Evolutionary conservation across 192 early-diverging fungal species (phyloP).

Genomic region (Kappamyces sp.): DNA sequence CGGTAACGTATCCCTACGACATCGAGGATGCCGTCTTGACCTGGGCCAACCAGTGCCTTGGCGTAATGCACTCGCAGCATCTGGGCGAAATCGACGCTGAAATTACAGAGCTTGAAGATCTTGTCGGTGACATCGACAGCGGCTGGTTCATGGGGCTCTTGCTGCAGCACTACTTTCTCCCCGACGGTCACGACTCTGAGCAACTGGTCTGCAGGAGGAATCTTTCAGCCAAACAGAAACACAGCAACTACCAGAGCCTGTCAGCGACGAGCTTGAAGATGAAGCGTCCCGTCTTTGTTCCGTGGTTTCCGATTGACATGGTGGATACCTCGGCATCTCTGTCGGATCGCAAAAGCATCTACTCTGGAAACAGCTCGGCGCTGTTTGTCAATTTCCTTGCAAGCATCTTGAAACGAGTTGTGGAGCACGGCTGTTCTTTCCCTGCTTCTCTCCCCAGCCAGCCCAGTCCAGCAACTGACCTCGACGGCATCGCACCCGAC

Average conservation of each 20-base stretch:
- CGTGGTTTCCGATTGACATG: conserved; percentile 8
- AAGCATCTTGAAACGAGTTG: neutral
- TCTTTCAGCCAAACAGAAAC: too few relatives aligned
- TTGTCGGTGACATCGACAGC: conserved; percentile 26
- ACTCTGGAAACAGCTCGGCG: conserved; percentile 1
- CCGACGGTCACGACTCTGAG: neutral
- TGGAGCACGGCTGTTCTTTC: neutral
- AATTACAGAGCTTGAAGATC: conserved; percentile 20
- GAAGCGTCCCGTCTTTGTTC: neutral
- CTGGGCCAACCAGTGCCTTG: conserved; percentile 41
- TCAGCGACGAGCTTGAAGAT: too few relatives aligned
- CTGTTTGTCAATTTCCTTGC: conserved; percentile 2
- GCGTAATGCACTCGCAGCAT: neutral
- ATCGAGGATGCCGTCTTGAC: conserved; percentile 43
- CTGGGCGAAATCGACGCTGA: neutral
- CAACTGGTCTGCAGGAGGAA: too few relatives aligned
- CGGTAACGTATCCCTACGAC: conserved; percentile 38
- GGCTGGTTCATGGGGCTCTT: conserved; percentile 27
- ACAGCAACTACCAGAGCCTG: too few relatives aligned
- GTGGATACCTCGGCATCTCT: too few relatives aligned
- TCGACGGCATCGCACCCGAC: too few relatives aligned
- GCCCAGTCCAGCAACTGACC: neutral
- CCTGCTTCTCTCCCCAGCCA: neutral
- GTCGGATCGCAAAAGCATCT: neutral
- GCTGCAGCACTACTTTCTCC: conserved; percentile 23